Conservation (phyloP, 208 protist species). For the Phytomonas francai region DNA sequence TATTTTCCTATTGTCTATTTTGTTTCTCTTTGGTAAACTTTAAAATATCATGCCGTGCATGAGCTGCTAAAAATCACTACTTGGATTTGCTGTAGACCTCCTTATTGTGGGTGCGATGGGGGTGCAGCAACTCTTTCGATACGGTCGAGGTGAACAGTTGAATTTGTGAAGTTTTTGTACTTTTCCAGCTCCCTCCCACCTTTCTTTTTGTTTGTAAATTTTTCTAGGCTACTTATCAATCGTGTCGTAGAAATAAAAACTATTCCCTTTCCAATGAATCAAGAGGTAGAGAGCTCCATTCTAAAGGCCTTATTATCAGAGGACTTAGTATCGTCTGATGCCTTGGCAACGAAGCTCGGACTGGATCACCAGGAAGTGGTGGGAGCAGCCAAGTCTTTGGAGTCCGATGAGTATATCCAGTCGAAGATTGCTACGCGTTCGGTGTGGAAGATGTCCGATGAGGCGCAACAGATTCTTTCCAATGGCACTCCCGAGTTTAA, state of each 20-base stretch:
- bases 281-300: conserved; percentile 30
- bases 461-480: conserved; percentile 72
- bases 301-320: conserved; percentile 27
- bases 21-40: neutral
- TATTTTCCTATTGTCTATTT: neutral
- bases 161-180: neutral
- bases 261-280: conserved; percentile 16
- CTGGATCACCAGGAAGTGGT: conserved; percentile 87
- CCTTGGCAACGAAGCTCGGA: conserved; percentile 35
- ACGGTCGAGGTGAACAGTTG: neutral
- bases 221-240: conserved; percentile 1
- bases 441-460: conserved; percentile 63
- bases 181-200: conserved; percentile 1
- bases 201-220: neutral
- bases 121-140: neutral
- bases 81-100: neutral
- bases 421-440: conserved; percentile 43
- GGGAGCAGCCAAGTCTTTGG: conserved; percentile 87
- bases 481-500: conserved; percentile 88
- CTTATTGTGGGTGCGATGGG: neutral
- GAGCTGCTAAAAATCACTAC: neutral
- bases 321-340: conserved; percentile 41
- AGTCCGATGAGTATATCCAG: conserved; percentile 70
- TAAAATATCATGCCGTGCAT: neutral
- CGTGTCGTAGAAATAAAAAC: neutral